A percentile compares a stretch with the other conserved stretches of the same genome.
These are phyloP conservation scores for Ophiostoma quercus DNA, from an alignment of 2,329 filamentous ascomycete genomes.

Conservation along the genomic window DNA sequence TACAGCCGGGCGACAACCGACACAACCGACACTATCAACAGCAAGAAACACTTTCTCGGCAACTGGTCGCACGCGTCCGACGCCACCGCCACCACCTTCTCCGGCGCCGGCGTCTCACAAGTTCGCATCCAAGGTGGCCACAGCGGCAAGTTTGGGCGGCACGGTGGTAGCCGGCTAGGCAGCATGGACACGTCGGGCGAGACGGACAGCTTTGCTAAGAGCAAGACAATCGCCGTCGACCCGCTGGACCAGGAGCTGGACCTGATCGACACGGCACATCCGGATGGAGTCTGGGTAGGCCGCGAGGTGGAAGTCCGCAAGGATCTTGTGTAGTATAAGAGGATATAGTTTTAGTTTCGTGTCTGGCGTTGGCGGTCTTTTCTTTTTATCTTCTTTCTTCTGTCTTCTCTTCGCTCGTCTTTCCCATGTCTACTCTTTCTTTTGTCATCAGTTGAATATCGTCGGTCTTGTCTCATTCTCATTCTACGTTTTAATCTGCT, in stretches of 20 bases:
- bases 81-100: constrained; percentile 14
- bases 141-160: background rate
- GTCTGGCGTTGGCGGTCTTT: background rate
- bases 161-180: background rate
- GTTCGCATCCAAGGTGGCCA: constrained; percentile 19
- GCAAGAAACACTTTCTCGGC: constrained; percentile 14
- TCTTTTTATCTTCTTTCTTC: background rate
- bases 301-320: constrained; percentile 26
- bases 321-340: constrained; percentile 12
- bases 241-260: constrained; percentile 29
- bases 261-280: constrained; percentile 25
- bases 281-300: constrained; percentile 26
- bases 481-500: background rate
- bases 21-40: constrained; percentile 10
- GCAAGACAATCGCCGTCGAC: constrained; percentile 22
- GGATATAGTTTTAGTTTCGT: background rate
- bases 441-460: constrained; percentile 1
- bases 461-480: background rate
- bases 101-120: constrained; percentile 19
- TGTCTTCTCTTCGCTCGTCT: background rate
- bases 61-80: constrained; percentile 23
- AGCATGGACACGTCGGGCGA: constrained; percentile 9
- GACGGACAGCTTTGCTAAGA: constrained; percentile 21
- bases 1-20: constrained; percentile 18
- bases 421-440: too few relatives aligned